Conservation (phyloP, 305 asterid genomes). For the Solanum chacoense region DNA sequence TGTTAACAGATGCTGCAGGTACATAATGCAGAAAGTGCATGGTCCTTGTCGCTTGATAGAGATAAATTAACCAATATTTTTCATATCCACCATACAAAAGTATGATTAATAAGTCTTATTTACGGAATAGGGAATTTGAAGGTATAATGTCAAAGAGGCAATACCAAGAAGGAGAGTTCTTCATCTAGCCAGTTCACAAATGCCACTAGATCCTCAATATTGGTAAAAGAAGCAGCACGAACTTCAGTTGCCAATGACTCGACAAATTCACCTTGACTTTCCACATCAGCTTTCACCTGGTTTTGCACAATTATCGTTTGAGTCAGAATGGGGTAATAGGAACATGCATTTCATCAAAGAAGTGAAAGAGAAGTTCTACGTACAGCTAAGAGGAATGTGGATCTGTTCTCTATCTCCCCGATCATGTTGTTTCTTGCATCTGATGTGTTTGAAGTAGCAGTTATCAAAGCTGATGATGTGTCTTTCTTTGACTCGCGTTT, state of each 20-base stretch:
- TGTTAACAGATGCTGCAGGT: neutral
- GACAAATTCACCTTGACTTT: conserved; percentile 92
- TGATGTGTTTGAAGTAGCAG: conserved; percentile 47
- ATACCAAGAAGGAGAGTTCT: conserved; percentile 86
- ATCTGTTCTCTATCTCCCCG: conserved; percentile 94
- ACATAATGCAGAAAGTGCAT: neutral
- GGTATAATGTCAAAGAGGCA: neutral
- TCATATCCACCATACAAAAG: neutral
- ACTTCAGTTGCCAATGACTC: conserved; percentile 89
- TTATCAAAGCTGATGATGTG: conserved; percentile 40
- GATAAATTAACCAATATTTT: neutral
- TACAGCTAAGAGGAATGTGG: conserved; percentile 89
- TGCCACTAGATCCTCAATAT: conserved; percentile 61
- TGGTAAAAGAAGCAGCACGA: conserved; percentile 62
- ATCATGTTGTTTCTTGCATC: conserved; percentile 94
- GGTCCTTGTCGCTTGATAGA: neutral
- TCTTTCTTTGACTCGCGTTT: conserved; percentile 95
- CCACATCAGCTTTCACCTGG: conserved; percentile 98
- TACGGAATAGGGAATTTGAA: neutral
- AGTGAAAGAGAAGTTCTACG: conserved; percentile 17
- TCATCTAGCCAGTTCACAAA: conserved; percentile 98
- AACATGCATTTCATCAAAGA: neutral
- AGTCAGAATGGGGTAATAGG: conserved; percentile 8
- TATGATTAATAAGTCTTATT: neutral
- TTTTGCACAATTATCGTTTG: conserved; percentile 9